A percentile compares a stretch with the other conserved stretches of the same genome.
Evolutionary conservation across 2,329 filamentous ascomycete species (phyloP).

Genomic region (Chaetomium strumarium): DNA sequence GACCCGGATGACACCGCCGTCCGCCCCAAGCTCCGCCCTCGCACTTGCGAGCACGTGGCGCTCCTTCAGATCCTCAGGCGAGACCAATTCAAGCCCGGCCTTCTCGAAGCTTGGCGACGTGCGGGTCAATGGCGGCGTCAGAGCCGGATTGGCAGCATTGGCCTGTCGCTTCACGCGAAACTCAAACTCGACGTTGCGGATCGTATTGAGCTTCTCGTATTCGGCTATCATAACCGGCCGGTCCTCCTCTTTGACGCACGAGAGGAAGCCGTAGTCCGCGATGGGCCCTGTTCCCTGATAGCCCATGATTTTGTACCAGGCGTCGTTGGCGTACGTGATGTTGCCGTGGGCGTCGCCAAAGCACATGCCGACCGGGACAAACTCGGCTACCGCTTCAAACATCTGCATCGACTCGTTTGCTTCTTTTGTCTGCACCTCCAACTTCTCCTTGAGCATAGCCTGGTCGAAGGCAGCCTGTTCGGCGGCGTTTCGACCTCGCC

Average conservation of each 20-base stretch:
- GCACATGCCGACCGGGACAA: slow-evolving; percentile 69
- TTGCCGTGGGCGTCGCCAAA: slow-evolving; percentile 60
- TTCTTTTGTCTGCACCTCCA: slow-evolving; percentile 50
- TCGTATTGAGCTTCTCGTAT: slow-evolving; percentile 36
- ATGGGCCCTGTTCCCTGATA: slow-evolving; percentile 30
- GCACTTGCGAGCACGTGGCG: slow-evolving; percentile 43
- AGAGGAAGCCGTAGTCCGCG: slow-evolving; percentile 33
- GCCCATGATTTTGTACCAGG: slow-evolving; percentile 52
- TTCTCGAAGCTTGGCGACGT: slow-evolving; percentile 35
- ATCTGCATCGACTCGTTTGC: slow-evolving; percentile 52
- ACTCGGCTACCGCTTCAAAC: slow-evolving; percentile 65
- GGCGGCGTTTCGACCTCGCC: slow-evolving; percentile 49
- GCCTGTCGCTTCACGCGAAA: slow-evolving; percentile 37
- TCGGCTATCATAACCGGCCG: slow-evolving; percentile 35
- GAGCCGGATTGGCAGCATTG: slow-evolving; percentile 14
- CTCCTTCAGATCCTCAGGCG: slow-evolving; percentile 31
- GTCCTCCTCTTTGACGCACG: slow-evolving; percentile 43
- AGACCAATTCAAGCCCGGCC: slow-evolving; percentile 30
- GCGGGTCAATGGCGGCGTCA: slow-evolving; percentile 26
- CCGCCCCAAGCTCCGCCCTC: slow-evolving; percentile 39
- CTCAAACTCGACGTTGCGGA: slow-evolving; percentile 40
- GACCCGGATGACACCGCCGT: slow-evolving; percentile 40
- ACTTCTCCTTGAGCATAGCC: slow-evolving; percentile 58
- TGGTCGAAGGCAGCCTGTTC: slow-evolving; percentile 62
- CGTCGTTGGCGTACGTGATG: slow-evolving; percentile 66